A percentile compares a stretch with the other conserved stretches of the same genome.
phyloP scores from a whole-genome alignment of 257 asterid species.

The Mitragyna speciosa region DNA sequence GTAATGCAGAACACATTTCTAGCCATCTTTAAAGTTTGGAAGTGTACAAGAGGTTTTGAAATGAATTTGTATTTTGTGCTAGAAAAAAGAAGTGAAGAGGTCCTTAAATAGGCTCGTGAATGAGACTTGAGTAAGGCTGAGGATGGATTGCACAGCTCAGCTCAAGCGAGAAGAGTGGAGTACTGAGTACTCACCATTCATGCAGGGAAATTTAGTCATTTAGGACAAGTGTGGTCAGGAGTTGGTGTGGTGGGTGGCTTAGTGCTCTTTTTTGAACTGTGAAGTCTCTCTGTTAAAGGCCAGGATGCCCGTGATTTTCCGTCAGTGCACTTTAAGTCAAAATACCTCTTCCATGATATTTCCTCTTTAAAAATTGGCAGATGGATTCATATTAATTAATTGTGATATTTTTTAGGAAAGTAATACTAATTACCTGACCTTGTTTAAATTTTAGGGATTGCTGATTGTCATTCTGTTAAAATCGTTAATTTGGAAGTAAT shows the following conservation, averaged over 20 bases:
- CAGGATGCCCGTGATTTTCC: slow-evolving; percentile 74
- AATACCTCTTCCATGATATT: neutral
- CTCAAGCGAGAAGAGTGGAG: slow-evolving; percentile 2
- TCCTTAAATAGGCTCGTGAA: slow-evolving; percentile 57
- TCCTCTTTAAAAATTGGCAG: neutral
- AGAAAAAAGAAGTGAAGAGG: slow-evolving; percentile 15
- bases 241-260: slow-evolving; percentile 26
- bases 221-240: slow-evolving; percentile 19
- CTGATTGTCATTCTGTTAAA: neutral
- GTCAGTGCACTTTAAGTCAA: slow-evolving; percentile 41
- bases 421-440: neutral
- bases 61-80: slow-evolving; percentile 5
- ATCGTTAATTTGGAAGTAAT: neutral
- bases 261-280: slow-evolving; percentile 24
- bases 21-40: slow-evolving; percentile 18
- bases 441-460: neutral
- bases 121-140: slow-evolving; percentile 1
- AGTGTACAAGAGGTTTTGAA: neutral
- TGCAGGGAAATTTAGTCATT: neutral
- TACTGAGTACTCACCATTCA: neutral
- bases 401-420: neutral
- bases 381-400: neutral
- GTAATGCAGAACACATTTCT: slow-evolving; percentile 12
- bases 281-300: slow-evolving; percentile 26
- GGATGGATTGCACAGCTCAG: slow-evolving; percentile 34